Evolutionary conservation across 2,329 filamentous ascomycete genomes (phyloP).

Genomic region (Escovopsis sp.): DNA sequence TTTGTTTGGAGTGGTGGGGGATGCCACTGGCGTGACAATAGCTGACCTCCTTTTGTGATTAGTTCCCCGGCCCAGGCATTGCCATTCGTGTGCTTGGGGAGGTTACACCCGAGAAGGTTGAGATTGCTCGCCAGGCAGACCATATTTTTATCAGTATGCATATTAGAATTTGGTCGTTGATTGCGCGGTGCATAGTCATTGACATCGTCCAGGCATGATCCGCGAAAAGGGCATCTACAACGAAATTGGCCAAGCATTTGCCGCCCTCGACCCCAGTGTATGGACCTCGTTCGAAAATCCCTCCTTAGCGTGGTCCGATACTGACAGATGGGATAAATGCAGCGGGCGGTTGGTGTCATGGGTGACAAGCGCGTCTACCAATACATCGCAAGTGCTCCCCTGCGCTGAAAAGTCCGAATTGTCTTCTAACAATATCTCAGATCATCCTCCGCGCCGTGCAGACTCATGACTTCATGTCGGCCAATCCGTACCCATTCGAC

Average conservation of each 20-base stretch:
- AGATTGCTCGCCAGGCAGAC: slow-evolving; percentile 60
- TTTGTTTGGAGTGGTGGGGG: neutral
- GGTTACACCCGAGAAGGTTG: slow-evolving; percentile 63
- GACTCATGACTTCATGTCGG: slow-evolving; percentile 49
- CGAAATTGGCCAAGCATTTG: slow-evolving; percentile 15
- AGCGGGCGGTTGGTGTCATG: slow-evolving; percentile 20
- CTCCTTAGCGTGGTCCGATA: neutral
- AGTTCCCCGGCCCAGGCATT: slow-evolving; percentile 37
- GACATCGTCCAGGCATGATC: slow-evolving; percentile 36
- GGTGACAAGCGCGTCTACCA: slow-evolving; percentile 12
- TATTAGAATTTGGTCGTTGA: neutral
- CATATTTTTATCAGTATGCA: neutral
- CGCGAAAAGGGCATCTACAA: slow-evolving; percentile 56
- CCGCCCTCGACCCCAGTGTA: slow-evolving; percentile 11
- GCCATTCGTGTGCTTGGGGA: slow-evolving; percentile 74
- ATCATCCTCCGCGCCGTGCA: slow-evolving; percentile 22
- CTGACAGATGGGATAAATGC: neutral
- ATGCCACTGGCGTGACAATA: neutral
- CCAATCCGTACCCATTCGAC: slow-evolving; percentile 52
- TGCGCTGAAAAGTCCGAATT: neutral
- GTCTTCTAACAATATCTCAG: slow-evolving; percentile 4
- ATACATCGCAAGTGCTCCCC: neutral
- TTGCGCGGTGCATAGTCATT: neutral
- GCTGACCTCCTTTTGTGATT: neutral
- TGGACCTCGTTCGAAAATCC: neutral